Percentiles rank a stretch among this genome's conserved stretches.
Conservation (phyloP, 2,329 filamentous ascomycete genomes). For the Neonectria sp. region DNA sequence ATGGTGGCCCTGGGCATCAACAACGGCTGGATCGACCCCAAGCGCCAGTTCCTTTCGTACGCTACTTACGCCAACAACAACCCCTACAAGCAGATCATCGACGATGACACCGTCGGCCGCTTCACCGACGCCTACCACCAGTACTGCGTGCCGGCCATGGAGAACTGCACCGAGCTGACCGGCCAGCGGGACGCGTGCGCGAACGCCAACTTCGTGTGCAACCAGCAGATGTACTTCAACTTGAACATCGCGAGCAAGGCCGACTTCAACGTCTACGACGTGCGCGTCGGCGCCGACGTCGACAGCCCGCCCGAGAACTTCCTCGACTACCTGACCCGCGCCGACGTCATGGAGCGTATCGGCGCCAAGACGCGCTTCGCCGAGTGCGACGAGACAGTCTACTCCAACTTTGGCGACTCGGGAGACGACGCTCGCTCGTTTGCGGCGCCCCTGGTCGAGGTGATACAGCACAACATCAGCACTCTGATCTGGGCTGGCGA, state of each 20-base stretch:
- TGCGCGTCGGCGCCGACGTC: slow-evolving; percentile 52
- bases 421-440: slow-evolving; percentile 59
- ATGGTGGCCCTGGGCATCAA: slow-evolving; percentile 70
- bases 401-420: slow-evolving; percentile 41
- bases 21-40: slow-evolving; percentile 69
- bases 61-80: slow-evolving; percentile 53
- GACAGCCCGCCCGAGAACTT: slow-evolving; percentile 45
- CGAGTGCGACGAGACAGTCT: slow-evolving; percentile 44
- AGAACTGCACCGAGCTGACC: slow-evolving; percentile 41
- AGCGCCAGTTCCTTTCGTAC: slow-evolving; percentile 52
- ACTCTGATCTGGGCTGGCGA: slow-evolving; percentile 71
- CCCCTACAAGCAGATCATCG: slow-evolving; percentile 50
- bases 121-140: slow-evolving; percentile 50
- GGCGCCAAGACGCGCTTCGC: slow-evolving; percentile 44
- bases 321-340: slow-evolving; percentile 41
- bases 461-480: slow-evolving; percentile 64
- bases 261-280: slow-evolving; percentile 64
- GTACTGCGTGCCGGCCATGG: slow-evolving; percentile 42
- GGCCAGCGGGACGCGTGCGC: slow-evolving; percentile 48
- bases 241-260: slow-evolving; percentile 42
- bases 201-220: slow-evolving; percentile 46
- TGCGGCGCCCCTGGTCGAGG: slow-evolving; percentile 58
- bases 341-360: slow-evolving; percentile 44
- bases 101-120: slow-evolving; percentile 33
- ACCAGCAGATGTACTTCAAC: slow-evolving; percentile 46